Conservation (phyloP, 805 yeast genomes). For the Komagataella pastoris region DNA sequence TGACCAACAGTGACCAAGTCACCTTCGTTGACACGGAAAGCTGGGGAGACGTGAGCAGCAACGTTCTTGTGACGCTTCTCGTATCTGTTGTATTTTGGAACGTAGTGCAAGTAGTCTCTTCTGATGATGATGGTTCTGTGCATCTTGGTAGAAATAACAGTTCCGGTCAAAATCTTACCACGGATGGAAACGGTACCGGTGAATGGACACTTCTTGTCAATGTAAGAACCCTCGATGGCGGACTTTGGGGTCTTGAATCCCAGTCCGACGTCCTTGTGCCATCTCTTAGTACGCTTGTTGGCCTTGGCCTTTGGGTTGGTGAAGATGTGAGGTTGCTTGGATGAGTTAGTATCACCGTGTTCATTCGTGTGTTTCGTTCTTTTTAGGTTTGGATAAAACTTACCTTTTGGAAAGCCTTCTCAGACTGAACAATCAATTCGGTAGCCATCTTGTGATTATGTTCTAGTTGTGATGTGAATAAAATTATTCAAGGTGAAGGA, state of each 20-base stretch:
- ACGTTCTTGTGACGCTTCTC: constrained; percentile 99
- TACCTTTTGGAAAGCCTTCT: constrained; percentile 99
- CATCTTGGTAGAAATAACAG: constrained; percentile 99
- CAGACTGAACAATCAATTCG: constrained; percentile 99
- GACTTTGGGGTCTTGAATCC: constrained; percentile 99
- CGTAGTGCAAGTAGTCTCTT: constrained; percentile 99
- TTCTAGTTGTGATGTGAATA: constrained; percentile 8
- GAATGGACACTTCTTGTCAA: constrained; percentile 99
- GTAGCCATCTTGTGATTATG: constrained; percentile 68
- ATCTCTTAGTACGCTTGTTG: constrained; percentile 98
- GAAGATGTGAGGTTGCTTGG: constrained; percentile 99
- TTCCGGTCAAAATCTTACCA: constrained; percentile 98
- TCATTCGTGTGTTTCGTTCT: background rate
- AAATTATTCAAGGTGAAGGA: background rate
- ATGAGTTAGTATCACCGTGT: constrained; percentile 7
- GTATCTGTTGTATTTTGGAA: constrained; percentile 99
- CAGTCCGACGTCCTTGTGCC: constrained; percentile 99
- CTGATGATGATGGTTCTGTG: constrained; percentile 99
- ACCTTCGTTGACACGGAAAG: constrained; percentile 99
- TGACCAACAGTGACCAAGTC: constrained; percentile 99
- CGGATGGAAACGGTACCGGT: constrained; percentile 95
- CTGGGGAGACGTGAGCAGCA: constrained; percentile 99
- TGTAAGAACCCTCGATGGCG: constrained; percentile 97
- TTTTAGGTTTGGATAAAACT: constrained; percentile 19
- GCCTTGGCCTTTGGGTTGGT: constrained; percentile 99